Evolutionary conservation across 2,329 filamentous ascomycete species (phyloP).

Genomic region (Clarireedia paspali): DNA sequence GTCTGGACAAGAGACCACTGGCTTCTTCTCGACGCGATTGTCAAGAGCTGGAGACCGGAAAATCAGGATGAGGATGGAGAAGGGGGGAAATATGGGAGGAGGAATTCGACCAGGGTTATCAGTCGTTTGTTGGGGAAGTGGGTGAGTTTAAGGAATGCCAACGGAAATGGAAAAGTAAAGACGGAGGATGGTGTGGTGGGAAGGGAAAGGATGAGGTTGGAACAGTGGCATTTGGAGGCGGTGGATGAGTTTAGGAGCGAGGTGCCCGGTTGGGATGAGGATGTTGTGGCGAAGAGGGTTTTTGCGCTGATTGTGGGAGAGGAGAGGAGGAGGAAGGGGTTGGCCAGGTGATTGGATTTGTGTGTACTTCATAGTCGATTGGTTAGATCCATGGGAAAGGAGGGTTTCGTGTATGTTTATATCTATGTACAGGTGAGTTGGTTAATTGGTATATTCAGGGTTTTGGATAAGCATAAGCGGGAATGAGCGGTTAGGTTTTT

Average conservation of each 20-base stretch:
- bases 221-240: constrained; percentile 30
- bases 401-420: background rate
- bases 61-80: constrained; percentile 9
- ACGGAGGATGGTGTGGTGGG: constrained; percentile 4
- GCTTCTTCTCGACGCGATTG: constrained; percentile 24
- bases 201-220: constrained; percentile 21
- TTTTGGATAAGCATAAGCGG: no score
- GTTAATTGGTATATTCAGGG: no score
- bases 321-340: constrained; percentile 16
- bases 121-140: constrained; percentile 25
- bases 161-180: background rate
- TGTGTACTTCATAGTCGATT: background rate
- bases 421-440: background rate
- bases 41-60: constrained; percentile 23
- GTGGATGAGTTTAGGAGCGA: constrained; percentile 27
- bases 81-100: constrained; percentile 10
- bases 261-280: constrained; percentile 29
- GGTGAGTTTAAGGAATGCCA: constrained; percentile 8
- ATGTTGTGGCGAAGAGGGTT: constrained; percentile 26
- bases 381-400: background rate
- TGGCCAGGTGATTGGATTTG: constrained; percentile 11
- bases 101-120: constrained; percentile 26
- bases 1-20: constrained; percentile 28
- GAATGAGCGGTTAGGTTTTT: background rate
- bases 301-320: constrained; percentile 25